Evolutionary conservation across 2,329 filamentous ascomycete genomes (phyloP), one percentile per base, ranked within the genome.

Genomic region (Saccharata proteae): DNA sequence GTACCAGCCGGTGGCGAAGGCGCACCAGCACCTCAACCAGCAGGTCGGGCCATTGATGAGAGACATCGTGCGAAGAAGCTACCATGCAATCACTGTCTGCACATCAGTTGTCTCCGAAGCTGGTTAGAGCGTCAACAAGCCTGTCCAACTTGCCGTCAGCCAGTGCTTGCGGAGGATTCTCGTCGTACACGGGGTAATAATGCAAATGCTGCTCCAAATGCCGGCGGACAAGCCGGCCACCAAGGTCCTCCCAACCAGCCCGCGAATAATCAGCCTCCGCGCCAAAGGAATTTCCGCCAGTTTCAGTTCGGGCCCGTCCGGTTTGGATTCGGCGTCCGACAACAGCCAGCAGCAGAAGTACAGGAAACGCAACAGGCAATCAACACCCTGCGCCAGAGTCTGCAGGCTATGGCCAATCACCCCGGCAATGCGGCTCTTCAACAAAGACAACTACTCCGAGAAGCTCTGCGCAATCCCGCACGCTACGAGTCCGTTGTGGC

Each of bases 71-170:
- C 90, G 5, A 98, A 98, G 64, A 96, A 93, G 58, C 69, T 98
- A 7, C 90, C 90, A 0, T 98, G 90, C 55, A 86, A 88, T 4
- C 90, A 98, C 49, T 90, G 96, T 22, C 61, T 98, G 22, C 90
- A 98, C 55, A 80, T 94, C 42, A 80, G 85, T 28, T 98, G 90
- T 54, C 71, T 98, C 36, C 84, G 90, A 56, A 93, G 86, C 54
- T 98, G 90, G 90, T 69, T 98, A 16, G 90, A 98, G 62, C 71
- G 90, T 41, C 90, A 98, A 55, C 90, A 98, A 59, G 86, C 93
- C 19, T 98, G 90, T 52, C 90, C 90, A 5, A 98, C 85, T 3
- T 98, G 90, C 53, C 75, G 90, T 44, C 73, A 81, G 30, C 77
- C 88, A 11, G 90, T 93, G 11, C 62, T 84, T 21, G 67, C 40